Evolutionary conservation across 2,329 filamentous ascomycete genomes (phyloP), one percentile per base, ranked within the genome.

Genomic region (Kalaharituber pfeilii): DNA sequence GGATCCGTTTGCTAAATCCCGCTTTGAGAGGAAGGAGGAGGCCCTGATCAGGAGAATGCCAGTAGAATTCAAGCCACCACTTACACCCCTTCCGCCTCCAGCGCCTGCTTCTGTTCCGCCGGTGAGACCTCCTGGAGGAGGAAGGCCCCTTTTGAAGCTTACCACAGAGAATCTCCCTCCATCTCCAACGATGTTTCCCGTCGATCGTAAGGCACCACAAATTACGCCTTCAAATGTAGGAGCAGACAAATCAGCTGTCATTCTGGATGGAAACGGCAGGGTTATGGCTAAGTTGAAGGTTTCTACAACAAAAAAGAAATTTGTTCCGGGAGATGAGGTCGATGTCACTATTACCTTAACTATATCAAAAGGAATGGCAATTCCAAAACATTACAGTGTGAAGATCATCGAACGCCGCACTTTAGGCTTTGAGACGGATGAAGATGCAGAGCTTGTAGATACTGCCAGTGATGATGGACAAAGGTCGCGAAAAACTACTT

Each of bases 241-340:
- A 2, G 47, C 49, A 25, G 49, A 25, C 28, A 57, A 39, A 51
- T 50, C 56, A n/a, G 28, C 47, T 25, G 53, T 54, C 22, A 53
- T 61, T 24, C 52, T 49, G 24, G 59, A 60, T 52, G 58, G 57
- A 13, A 54, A 59, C 44, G 53, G 55, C 44, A 52, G 58, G 20
- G 54, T 55, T 24, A 49, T 59, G 24, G 58, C 54, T n/a, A 61
- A 55, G 27, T 45, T 61, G 24, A 59, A 53, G 15, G 50, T 60
- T 5, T 54, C 59, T 22, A 42, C 60, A n/a, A 54, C 54, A 24
- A 57, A 54, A 49, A 56, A 52, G 20, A 58, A 54, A 36, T 61
- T 61, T 45, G 28, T 60, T 33, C 59, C 59, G 5, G 59, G 57
- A 9, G 59, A 61, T 9, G 53, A 59, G 30, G 57, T 61, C 50